Base-by-base conservation (phyloP, 306 rosid genomes). In the Sicyos edulis region DNA sequence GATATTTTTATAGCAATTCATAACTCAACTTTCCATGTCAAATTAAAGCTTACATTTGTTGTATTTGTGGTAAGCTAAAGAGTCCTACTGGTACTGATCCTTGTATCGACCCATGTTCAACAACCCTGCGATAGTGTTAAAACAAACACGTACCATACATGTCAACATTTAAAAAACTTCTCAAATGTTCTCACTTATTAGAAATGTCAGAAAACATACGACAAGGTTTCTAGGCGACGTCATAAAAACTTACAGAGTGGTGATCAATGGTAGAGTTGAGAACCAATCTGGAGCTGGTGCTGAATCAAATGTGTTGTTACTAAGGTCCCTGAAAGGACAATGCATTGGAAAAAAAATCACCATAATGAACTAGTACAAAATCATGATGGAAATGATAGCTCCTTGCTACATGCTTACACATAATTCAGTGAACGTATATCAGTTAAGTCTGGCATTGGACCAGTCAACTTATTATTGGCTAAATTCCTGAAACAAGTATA, bases 231-330 rank as follows among this genome's bases (percentile, higher is more conserved):
- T 12, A n/a, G 13, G 32, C 44, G 57, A 50, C 37, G 69, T 8
- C 40, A 5, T 34, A 16, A 61, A 40, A 74, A 80, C 96, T 87
- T 91, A 93, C 99, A 93, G 65, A 50, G 96, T 91, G 67, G 97
- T 93, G 74, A 93, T 92, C 54, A 84, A 76, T 54, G 83, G 78
- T 54, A 88, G 83, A 73, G 76, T 55, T 54, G 86, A 73, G 81
- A 93, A 80, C 99, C 99, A 93, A 71, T 8, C 9, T 19, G 99
- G 99, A 76, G 95, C 85, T 76, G 70, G 85, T 24, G 95, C 77
- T 55, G 91, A 61, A 55, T 80, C 82, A 79, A 93, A 93, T 70
- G 86, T 75, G 86, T 93, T 93, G 82, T 85, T 87, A 75, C 97
- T 91, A 53, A 93, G 89, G 87, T 93, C 97, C 79, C 99, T 93